Percentiles rank a stretch among this genome's conserved stretches.
These are phyloP conservation scores for Phytophthora cryptogea DNA, from an alignment of 352 stramenopile genomes.

Conservation along the genomic window DNA sequence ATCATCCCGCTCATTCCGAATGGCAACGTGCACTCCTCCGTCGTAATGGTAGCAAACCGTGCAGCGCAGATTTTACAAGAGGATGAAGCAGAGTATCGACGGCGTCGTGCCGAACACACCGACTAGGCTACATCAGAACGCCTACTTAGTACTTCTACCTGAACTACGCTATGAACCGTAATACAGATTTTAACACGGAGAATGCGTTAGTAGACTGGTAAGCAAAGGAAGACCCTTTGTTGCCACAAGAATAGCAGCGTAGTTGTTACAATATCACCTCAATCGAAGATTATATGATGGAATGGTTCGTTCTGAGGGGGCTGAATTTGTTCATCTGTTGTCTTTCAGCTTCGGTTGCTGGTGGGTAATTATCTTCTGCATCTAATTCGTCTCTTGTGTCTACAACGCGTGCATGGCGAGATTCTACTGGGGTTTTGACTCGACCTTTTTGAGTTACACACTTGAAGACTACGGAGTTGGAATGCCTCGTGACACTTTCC, in stretches of 20 bases:
- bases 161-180: too few relatives aligned
- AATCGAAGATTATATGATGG: too few relatives aligned
- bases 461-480: slow-evolving; percentile 29
- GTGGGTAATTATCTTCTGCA: slow-evolving; percentile 25
- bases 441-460: slow-evolving; percentile 17
- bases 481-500: slow-evolving; percentile 26
- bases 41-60: slow-evolving; percentile 69
- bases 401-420: slow-evolving; percentile 29
- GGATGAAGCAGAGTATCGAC: slow-evolving; percentile 31
- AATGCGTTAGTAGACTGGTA: too few relatives aligned
- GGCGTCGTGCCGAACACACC: not conserved
- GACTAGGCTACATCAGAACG: not conserved
- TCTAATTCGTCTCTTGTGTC: slow-evolving; percentile 5
- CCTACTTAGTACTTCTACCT: too few relatives aligned
- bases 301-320: too few relatives aligned
- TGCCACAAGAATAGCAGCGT: too few relatives aligned
- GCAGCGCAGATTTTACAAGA: slow-evolving; percentile 50
- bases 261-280: too few relatives aligned
- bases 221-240: too few relatives aligned
- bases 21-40: slow-evolving; percentile 75
- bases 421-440: slow-evolving; percentile 29
- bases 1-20: slow-evolving; percentile 75
- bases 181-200: too few relatives aligned
- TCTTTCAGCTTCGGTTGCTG: slow-evolving; percentile 18
- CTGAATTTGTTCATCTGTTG: slow-evolving; percentile 12